Base-by-base conservation (phyloP, 177 flowering plant genomes). In the Viscum album region DNA sequence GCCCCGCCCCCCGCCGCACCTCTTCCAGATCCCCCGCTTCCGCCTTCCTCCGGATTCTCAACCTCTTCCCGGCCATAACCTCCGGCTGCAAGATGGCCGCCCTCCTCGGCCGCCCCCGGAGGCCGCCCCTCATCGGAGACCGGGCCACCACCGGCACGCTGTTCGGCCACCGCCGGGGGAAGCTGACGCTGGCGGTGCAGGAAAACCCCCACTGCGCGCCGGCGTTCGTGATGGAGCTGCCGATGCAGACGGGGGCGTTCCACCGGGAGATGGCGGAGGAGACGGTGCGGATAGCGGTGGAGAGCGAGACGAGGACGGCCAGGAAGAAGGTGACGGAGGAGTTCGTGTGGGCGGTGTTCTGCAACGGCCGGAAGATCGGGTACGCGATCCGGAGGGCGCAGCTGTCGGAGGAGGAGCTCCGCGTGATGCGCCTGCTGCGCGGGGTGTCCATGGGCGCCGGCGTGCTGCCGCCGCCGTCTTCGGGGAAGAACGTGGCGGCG, bases 371-470 rank as follows among this genome's bases (percentile, higher is more conserved):
- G 28, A 90, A 89, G 66, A 65, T 74, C 0, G 97, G 97, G 39
- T 89, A 86, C 67, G 83, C 90, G 1, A 85, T 89, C 2, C 74
- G 96, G 75, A 79, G 93, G 82, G 87, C 80, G 74, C 79, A 81
- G 28, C 78, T 83, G 78, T 79, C 82, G 0, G 92, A 84, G 10
- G 96, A 87, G 28, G 98, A 88, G 73, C 63, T 77, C 28, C 82
- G 84, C 72, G 96, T 92, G 4, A 84, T 90, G 90, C 83, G 82
- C 61, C 75, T 81, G n/a, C 68, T 92, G 71, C 68, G 86, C 21
- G 96, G 96, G 0, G 92, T 88, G 19, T 90, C 96, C 1, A 88
- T 88, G 96, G 96, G 98, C 0, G 96, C 96, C 7, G 98, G 98
- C 2, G 96, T 90, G 36, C 81, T 92, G 33, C 96, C 96, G 4